A percentile compares a stretch with the other conserved stretches of the same genome.
phyloP scores from a whole-genome alignment of 176 grass and related monocot genomes.

The Triticum aestivum region DNA sequence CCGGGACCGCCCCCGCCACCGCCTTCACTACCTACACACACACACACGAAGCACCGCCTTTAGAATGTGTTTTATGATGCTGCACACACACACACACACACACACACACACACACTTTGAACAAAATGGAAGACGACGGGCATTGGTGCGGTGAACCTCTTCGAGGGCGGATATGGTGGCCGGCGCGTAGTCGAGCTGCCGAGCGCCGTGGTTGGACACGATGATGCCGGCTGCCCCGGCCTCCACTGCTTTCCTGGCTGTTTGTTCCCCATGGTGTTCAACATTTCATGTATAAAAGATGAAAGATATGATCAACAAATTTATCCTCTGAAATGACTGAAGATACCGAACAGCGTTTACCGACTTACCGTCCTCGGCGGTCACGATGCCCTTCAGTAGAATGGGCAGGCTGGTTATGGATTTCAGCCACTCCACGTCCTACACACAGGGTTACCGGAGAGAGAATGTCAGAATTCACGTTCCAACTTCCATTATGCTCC shows the following conservation, averaged over 20 bases:
- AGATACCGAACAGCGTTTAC: not conserved
- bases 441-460: not conserved
- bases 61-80: not conserved
- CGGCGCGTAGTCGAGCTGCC: conserved; percentile 80
- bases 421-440: conserved; percentile 84
- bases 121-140: not conserved
- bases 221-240: conserved; percentile 58
- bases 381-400: conserved; percentile 77
- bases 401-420: conserved; percentile 77
- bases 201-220: conserved; percentile 83
- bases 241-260: conserved; percentile 76
- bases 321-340: not conserved
- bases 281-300: not conserved
- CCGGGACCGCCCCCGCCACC: conserved; percentile 61
- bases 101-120: not conserved
- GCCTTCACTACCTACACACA: conserved; percentile 68
- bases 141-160: conserved; percentile 36
- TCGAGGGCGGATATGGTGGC: conserved; percentile 75
- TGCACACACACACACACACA: too few relatives aligned
- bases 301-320: not conserved
- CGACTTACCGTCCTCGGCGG: conserved; percentile 69
- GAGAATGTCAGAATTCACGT: not conserved
- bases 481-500: not conserved
- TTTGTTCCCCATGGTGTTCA: not conserved
- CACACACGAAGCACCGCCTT: not conserved